Evolutionary conservation across 352 stramenopile species (phyloP).

Genomic region (Globisporangium cylindrosporum): DNA sequence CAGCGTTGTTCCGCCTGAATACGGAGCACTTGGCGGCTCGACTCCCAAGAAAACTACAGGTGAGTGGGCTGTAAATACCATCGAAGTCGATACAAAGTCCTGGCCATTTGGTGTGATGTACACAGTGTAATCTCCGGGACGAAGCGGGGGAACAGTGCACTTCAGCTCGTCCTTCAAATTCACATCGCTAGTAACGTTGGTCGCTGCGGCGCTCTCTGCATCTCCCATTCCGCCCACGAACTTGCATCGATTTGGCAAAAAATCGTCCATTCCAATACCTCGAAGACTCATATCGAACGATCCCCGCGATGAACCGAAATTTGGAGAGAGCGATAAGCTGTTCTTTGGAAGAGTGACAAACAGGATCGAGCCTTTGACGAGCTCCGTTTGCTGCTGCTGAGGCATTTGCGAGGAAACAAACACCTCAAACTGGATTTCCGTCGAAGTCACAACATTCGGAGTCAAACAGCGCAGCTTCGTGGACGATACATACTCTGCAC

Average conservation of each 20-base stretch:
- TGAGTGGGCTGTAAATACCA: slow-evolving; percentile 26
- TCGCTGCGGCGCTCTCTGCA: not conserved
- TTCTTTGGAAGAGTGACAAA: slow-evolving; percentile 16
- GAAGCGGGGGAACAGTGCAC: slow-evolving; percentile 26
- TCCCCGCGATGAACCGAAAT: slow-evolving; percentile 28
- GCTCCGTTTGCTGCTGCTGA: slow-evolving; percentile 5
- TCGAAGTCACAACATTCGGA: slow-evolving; percentile 9
- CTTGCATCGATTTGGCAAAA: slow-evolving; percentile 5
- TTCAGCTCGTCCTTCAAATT: slow-evolving; percentile 1
- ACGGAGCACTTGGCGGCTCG: slow-evolving; percentile 20
- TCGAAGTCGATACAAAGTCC: slow-evolving; percentile 23
- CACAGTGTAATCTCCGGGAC: slow-evolving; percentile 26
- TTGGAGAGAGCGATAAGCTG: slow-evolving; percentile 15
- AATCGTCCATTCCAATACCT: not conserved
- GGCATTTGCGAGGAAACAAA: not conserved
- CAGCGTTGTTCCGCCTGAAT: slow-evolving; percentile 18
- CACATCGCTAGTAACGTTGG: not conserved
- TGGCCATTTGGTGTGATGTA: slow-evolving; percentile 36
- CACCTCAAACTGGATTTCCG: slow-evolving; percentile 20
- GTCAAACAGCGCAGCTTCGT: slow-evolving; percentile 28
- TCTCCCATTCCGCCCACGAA: slow-evolving; percentile 10
- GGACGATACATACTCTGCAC: slow-evolving; percentile 21
- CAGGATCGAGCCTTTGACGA: slow-evolving; percentile 24
- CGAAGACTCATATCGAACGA: slow-evolving; percentile 23
- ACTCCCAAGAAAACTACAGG: slow-evolving; percentile 22